Conservation (phyloP, 257 asterid genomes). For the Striga asiatica region DNA sequence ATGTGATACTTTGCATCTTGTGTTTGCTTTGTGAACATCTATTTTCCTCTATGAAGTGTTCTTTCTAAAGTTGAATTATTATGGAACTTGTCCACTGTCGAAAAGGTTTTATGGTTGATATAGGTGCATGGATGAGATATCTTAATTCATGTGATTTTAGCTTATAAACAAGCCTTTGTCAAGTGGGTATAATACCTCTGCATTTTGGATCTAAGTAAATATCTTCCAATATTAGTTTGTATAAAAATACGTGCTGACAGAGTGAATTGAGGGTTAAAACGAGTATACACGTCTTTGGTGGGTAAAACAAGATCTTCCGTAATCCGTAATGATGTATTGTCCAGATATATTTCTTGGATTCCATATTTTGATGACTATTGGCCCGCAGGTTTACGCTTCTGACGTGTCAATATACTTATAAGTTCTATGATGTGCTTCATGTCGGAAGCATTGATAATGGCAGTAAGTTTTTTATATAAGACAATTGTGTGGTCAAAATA, state of each 20-base stretch:
- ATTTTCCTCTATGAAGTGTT: background rate
- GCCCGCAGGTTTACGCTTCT: too few relatives aligned
- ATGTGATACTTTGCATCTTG: background rate
- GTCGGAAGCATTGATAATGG: too few relatives aligned
- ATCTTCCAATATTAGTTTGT: background rate
- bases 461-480: too few relatives aligned
- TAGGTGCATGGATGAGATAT: background rate
- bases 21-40: conserved; percentile 3
- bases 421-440: too few relatives aligned
- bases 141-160: background rate
- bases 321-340: too few relatives aligned
- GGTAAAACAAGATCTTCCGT: too few relatives aligned
- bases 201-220: background rate
- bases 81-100: background rate
- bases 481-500: too few relatives aligned
- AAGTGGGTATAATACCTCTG: background rate
- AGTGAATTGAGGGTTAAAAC: background rate
- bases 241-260: background rate
- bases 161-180: background rate
- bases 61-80: background rate
- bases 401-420: too few relatives aligned
- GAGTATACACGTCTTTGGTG: too few relatives aligned
- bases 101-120: too few relatives aligned
- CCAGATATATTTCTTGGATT: too few relatives aligned
- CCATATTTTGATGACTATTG: too few relatives aligned